Conservation (phyloP, 164 flowering plant genomes). For the Taxillus chinensis region DNA sequence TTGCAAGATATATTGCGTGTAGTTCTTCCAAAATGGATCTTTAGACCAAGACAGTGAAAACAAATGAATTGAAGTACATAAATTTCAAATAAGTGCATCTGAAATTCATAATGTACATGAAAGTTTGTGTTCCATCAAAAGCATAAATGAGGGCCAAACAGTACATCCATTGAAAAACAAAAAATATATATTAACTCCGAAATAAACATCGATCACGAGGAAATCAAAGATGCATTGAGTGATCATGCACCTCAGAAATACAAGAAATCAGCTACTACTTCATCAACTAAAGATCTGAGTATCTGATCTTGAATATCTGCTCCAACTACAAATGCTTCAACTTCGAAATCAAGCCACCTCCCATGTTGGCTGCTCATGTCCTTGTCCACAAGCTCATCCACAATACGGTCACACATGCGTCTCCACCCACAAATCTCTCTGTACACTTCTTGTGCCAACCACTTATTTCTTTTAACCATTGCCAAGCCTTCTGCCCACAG, state of each 20-base stretch:
- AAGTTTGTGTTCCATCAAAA: too few relatives aligned
- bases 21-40: too few relatives aligned
- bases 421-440: constrained; percentile 61
- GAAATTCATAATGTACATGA: too few relatives aligned
- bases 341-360: constrained; percentile 68
- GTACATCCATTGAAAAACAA: too few relatives aligned
- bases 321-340: constrained; percentile 50
- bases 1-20: too few relatives aligned
- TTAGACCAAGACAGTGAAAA: too few relatives aligned
- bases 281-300: constrained; percentile 53
- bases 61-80: too few relatives aligned
- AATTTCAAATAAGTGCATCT: too few relatives aligned
- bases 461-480: constrained; percentile 40
- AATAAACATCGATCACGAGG: too few relatives aligned
- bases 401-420: constrained; percentile 59
- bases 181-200: too few relatives aligned
- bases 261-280: constrained; percentile 54
- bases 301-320: constrained; percentile 46
- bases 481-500: constrained; percentile 52
- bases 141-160: too few relatives aligned
- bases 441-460: constrained; percentile 61
- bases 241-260: background rate
- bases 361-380: constrained; percentile 79
- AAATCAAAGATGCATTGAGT: too few relatives aligned
- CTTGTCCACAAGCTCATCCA: constrained; percentile 85